Evolutionary conservation across 352 stramenopile species (phyloP).

Genomic region (Globisporangium echinulatum): DNA sequence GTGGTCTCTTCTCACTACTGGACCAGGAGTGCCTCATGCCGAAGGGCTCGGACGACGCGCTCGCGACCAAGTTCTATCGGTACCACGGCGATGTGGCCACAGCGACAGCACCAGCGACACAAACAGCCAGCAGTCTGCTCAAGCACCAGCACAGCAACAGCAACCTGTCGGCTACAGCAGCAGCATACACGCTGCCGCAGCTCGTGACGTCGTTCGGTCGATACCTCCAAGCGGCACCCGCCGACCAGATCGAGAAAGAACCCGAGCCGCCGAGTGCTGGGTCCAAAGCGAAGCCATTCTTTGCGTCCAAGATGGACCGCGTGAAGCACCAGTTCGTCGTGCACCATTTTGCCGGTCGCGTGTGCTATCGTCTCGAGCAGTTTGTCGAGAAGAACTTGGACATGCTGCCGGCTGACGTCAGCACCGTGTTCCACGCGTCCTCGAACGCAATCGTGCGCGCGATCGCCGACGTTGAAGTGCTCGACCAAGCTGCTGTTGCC

Average conservation of each 20-base stretch:
- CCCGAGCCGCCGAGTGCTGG: constrained; percentile 11
- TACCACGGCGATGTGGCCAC: constrained; percentile 41
- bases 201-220: constrained; percentile 61
- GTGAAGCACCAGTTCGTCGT: constrained; percentile 81
- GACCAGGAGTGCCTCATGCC: constrained; percentile 84
- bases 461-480: constrained; percentile 46
- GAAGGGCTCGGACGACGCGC: constrained; percentile 73
- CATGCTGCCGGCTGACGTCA: constrained; percentile 57
- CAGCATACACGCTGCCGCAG: constrained; percentile 45
- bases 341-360: constrained; percentile 71
- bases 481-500: constrained; percentile 17
- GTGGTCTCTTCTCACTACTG: constrained; percentile 72
- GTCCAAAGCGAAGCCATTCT: constrained; percentile 50
- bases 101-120: neutral
- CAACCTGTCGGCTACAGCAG: neutral
- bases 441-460: constrained; percentile 59
- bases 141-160: constrained; percentile 29
- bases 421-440: constrained; percentile 40
- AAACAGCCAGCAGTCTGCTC: constrained; percentile 11
- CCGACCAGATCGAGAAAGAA: constrained; percentile 35
- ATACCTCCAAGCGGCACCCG: constrained; percentile 41
- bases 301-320: constrained; percentile 75
- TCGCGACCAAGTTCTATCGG: constrained; percentile 79
- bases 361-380: constrained; percentile 72
- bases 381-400: constrained; percentile 88